Evolutionary conservation across 176 grass and related monocot genomes (phyloP).

Genomic region (Zea luxurians): DNA sequence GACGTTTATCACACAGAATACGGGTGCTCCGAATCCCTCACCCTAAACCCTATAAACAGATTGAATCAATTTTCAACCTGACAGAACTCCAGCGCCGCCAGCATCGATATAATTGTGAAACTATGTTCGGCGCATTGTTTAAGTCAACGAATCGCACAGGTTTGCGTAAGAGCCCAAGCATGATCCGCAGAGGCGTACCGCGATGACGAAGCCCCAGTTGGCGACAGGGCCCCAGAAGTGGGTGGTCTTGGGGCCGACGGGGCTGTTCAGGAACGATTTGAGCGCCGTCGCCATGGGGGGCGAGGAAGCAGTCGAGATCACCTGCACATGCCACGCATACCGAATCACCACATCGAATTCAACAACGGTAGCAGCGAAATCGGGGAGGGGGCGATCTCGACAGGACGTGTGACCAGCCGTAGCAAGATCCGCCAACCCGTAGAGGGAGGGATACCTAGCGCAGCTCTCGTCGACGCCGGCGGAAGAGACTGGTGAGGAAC

Average conservation of each 20-base stretch:
- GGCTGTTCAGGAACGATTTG: constrained; percentile 79
- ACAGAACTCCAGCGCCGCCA: neutral
- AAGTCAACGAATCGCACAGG: neutral
- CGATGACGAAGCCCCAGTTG: constrained; percentile 78
- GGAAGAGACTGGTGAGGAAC: too few species aligned
- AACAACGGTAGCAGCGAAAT: neutral
- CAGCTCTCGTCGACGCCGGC: neutral
- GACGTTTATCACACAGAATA: neutral
- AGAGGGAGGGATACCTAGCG: constrained; percentile 1
- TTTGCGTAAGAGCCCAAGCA: neutral
- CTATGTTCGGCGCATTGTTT: neutral
- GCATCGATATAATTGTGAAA: neutral
- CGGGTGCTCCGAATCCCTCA: neutral
- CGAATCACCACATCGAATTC: constrained; percentile 1
- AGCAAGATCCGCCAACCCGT: neutral
- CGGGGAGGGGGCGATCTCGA: neutral
- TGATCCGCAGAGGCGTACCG: constrained; percentile 44
- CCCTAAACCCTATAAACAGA: neutral
- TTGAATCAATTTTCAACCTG: neutral
- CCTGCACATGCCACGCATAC: constrained; percentile 3
- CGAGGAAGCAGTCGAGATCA: neutral
- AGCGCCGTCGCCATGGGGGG: constrained; percentile 41
- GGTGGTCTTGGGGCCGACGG: constrained; percentile 82
- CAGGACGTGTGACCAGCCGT: neutral
- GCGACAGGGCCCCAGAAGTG: constrained; percentile 88